Evolutionary conservation across 805 yeast genomes (phyloP).

Genomic region (Zygosaccharomyces lentus): DNA sequence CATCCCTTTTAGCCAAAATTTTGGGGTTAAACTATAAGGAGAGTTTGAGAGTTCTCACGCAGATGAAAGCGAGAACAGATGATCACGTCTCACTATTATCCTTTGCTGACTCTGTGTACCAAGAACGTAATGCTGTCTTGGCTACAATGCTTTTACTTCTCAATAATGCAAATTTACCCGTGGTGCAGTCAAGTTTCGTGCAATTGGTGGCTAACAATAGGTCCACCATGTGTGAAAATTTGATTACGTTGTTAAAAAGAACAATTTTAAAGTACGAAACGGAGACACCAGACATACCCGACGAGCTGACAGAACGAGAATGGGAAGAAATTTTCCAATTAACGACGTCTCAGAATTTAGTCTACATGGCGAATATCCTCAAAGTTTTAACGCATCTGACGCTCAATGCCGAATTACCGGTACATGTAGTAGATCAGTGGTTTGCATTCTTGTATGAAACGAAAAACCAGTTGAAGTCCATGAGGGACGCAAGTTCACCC

Average conservation of each 20-base stretch:
- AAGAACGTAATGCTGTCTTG: conserved; percentile 51
- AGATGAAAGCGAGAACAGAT: conserved; percentile 39
- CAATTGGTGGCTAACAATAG: conserved; percentile 20
- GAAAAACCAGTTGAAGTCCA: background rate
- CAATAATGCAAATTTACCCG: conserved; percentile 23
- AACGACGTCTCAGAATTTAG: conserved; percentile 34
- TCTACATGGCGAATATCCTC: conserved; percentile 35
- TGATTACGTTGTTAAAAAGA: conserved; percentile 17
- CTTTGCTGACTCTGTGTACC: conserved; percentile 40
- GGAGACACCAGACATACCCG: background rate
- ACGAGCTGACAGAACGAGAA: conserved; percentile 9
- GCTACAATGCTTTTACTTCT: conserved; percentile 37
- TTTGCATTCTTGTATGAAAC: conserved; percentile 44
- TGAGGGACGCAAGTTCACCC: conserved; percentile 8
- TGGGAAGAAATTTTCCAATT: conserved; percentile 16
- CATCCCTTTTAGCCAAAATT: conserved; percentile 38
- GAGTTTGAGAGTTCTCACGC: conserved; percentile 45
- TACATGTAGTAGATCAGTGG: conserved; percentile 46
- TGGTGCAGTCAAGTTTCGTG: conserved; percentile 23
- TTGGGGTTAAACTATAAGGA: conserved; percentile 44
- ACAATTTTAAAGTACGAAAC: conserved; percentile 7
- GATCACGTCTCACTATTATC: conserved; percentile 25
- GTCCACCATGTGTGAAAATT: conserved; percentile 21
- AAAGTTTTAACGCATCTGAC: conserved; percentile 39
- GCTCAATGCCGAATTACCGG: conserved; percentile 36